Percentiles rank a stretch among this genome's conserved stretches.
phyloP scores from a whole-genome alignment of 2,329 filamentous ascomycete species.

The Talaromyces verruculosus region DNA sequence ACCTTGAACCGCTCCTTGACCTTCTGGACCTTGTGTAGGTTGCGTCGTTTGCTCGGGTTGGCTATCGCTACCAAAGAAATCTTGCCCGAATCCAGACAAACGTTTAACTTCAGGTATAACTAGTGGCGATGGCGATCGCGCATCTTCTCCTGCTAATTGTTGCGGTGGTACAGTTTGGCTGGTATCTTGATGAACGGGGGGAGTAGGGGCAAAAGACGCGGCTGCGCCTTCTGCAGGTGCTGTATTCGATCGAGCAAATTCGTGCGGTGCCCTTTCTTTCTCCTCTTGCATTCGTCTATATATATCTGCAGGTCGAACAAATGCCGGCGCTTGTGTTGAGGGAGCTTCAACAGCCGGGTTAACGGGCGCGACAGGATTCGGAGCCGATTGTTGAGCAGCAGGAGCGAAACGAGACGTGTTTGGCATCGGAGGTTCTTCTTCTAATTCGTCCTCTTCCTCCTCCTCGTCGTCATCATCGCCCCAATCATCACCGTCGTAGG shows the following conservation, averaged over 20 bases:
- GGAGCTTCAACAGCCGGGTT: conserved; percentile 8
- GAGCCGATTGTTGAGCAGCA: not conserved
- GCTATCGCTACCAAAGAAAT: conserved; percentile 28
- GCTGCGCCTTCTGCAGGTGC: not conserved
- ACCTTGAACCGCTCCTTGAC: conserved; percentile 27
- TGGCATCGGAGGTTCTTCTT: conserved; percentile 24
- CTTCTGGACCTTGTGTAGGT: conserved; percentile 13
- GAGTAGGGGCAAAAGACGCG: not conserved
- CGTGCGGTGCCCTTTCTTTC: conserved; percentile 46
- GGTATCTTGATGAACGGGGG: not conserved
- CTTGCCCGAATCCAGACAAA: conserved; percentile 42
- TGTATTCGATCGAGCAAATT: not conserved
- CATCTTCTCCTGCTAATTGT: not conserved
- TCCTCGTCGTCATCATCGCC: conserved; percentile 65
- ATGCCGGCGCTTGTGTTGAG: conserved; percentile 56
- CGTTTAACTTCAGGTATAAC: conserved; percentile 46
- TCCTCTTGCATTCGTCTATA: conserved; percentile 72
- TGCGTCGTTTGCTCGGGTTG: conserved; percentile 21
- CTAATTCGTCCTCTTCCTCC: conserved; percentile 42
- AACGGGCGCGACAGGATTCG: not conserved
- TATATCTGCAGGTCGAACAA: conserved; percentile 73
- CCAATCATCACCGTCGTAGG: conserved; percentile 94
- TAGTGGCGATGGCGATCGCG: conserved; percentile 24
- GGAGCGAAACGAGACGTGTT: conserved; percentile 31
- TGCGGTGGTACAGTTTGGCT: not conserved